Conservation (phyloP, 2,329 filamentous ascomycete species). For the Emydomyces testavorans region DNA sequence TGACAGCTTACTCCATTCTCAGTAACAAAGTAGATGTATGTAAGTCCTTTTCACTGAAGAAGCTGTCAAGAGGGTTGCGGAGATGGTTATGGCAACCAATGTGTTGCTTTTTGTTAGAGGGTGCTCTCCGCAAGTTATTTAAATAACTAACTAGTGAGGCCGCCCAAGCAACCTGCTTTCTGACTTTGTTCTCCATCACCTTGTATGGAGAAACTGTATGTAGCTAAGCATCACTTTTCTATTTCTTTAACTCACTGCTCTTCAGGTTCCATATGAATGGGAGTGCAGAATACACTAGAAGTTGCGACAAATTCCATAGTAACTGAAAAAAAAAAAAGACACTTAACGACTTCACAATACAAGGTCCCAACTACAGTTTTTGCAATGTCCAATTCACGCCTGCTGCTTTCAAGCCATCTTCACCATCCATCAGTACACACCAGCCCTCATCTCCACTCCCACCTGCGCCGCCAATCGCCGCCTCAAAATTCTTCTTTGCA, state of each 20-base stretch:
- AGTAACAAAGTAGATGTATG: not conserved
- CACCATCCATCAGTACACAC: conserved; percentile 80
- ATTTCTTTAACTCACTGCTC: too few relatives aligned
- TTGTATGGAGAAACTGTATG: too few relatives aligned
- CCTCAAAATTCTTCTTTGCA: conserved; percentile 57
- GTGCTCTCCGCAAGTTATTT: not conserved
- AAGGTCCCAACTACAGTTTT: conserved; percentile 24
- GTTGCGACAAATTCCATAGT: not conserved
- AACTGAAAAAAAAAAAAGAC: not conserved
- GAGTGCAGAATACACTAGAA: not conserved
- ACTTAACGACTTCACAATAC: not conserved
- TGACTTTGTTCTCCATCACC: too few relatives aligned
- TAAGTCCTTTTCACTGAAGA: not conserved
- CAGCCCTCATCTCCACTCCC: conserved; percentile 61
- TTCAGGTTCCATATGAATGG: too few relatives aligned
- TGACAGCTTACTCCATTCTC: not conserved
- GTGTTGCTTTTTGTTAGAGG: not conserved
- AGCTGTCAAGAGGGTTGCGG: not conserved
- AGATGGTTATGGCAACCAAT: not conserved
- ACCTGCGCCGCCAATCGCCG: conserved; percentile 55
- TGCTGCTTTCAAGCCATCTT: conserved; percentile 45
- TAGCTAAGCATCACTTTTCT: too few relatives aligned
- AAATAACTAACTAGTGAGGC: too few relatives aligned
- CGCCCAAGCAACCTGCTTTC: not conserved
- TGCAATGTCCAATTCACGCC: conserved; percentile 42